phyloP scores from a whole-genome alignment of 192 early-diverging fungal species.

The Gamsiella multidivaricata region DNA sequence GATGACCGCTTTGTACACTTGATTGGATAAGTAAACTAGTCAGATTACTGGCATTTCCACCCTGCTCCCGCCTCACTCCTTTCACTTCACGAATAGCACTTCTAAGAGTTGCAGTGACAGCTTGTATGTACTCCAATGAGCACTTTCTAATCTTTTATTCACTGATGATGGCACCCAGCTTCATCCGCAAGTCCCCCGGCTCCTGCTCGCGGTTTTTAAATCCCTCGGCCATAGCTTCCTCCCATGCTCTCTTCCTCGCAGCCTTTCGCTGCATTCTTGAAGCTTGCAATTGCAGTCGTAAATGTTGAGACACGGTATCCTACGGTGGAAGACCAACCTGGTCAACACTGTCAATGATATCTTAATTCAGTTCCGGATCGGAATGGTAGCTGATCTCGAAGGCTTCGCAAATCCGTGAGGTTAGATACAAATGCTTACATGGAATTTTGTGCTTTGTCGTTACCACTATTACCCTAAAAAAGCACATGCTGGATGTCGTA shows the following conservation, averaged over 20 bases:
- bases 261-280: neutral
- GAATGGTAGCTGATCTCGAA: neutral
- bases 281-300: neutral
- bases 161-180: neutral
- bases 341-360: neutral
- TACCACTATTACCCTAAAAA: no score
- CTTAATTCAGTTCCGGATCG: neutral
- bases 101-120: neutral
- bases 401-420: conserved; percentile 2
- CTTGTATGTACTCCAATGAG: neutral
- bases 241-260: neutral
- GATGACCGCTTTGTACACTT: no score
- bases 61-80: neutral
- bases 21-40: no score
- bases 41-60: neutral
- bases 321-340: neutral
- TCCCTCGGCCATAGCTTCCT: neutral
- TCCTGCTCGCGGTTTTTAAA: neutral
- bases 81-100: neutral
- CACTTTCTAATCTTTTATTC: neutral
- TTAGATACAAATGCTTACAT: neutral
- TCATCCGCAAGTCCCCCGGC: neutral
- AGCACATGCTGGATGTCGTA: neutral
- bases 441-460: neutral
- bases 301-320: neutral